phyloP scores from a whole-genome alignment of 2,329 filamentous ascomycete species.

The Colletotrichum sp. region DNA sequence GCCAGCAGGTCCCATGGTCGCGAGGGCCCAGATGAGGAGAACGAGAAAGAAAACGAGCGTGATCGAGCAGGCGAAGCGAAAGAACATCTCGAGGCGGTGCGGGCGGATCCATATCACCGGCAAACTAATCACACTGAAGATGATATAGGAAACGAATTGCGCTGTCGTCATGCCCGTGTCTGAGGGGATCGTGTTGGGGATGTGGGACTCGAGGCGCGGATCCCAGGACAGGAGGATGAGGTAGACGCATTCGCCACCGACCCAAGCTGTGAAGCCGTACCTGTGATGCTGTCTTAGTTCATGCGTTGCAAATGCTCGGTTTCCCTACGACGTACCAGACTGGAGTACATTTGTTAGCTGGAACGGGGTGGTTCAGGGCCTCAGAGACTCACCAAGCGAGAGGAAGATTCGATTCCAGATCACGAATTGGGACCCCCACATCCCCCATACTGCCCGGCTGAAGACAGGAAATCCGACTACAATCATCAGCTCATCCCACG shows the following conservation, averaged over 20 bases:
- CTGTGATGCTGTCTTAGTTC: conserved; percentile 23
- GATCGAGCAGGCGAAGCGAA: conserved; percentile 42
- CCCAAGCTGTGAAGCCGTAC: conserved; percentile 51
- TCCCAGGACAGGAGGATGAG: conserved; percentile 51
- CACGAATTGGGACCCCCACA: conserved; percentile 28
- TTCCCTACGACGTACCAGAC: conserved; percentile 25
- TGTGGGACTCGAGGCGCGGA: conserved; percentile 44
- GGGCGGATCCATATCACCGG: conserved; percentile 50
- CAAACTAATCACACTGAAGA: conserved; percentile 48
- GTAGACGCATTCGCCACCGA: conserved; percentile 51
- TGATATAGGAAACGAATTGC: conserved; percentile 46
- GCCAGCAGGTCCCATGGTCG: conserved; percentile 44
- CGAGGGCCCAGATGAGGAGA: conserved; percentile 48
- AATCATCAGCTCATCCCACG: not conserved
- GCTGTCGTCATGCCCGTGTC: conserved; percentile 49
- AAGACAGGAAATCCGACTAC: conserved; percentile 36
- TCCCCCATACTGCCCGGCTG: conserved; percentile 35
- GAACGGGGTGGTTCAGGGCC: not conserved
- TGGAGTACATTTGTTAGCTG: conserved; percentile 15
- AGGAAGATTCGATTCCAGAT: conserved; percentile 45
- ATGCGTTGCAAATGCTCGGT: not conserved
- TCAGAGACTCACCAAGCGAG: conserved; percentile 38
- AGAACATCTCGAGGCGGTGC: conserved; percentile 46
- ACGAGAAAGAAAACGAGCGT: conserved; percentile 46
- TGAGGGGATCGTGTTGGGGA: conserved; percentile 45